Percentiles rank a stretch among this genome's conserved stretches.
phyloP scores from a whole-genome alignment of 164 flowering plant genomes.

The Amborella trichopoda region DNA sequence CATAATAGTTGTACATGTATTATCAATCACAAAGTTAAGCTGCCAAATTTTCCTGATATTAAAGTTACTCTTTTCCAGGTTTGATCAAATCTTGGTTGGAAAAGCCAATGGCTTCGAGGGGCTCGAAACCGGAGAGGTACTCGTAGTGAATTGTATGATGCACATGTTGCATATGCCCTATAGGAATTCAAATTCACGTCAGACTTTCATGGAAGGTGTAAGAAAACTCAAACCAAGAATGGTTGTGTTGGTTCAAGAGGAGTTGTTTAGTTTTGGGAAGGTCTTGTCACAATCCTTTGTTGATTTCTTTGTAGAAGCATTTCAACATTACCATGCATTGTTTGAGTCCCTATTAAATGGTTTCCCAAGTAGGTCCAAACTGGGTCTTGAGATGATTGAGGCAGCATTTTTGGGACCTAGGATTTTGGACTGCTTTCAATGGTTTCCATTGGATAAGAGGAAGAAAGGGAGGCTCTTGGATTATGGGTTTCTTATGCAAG shows the following conservation, averaged over 20 bases:
- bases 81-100: constrained; percentile 12
- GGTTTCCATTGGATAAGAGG: constrained; percentile 8
- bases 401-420: constrained; percentile 15
- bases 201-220: constrained; percentile 16
- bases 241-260: constrained; percentile 24
- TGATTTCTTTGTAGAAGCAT: constrained; percentile 25
- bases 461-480: constrained; percentile 9
- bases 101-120: constrained; percentile 16
- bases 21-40: no score
- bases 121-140: constrained; percentile 6
- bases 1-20: no score
- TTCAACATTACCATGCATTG: constrained; percentile 23
- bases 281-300: constrained; percentile 16
- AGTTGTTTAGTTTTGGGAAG: constrained; percentile 13
- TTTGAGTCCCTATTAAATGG: constrained; percentile 16
- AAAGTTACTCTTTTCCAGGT: no score
- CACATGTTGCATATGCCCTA: constrained; percentile 17
- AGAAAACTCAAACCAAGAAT: constrained; percentile 16
- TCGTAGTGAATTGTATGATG: constrained; percentile 26
- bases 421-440: constrained; percentile 13
- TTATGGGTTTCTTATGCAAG: constrained; percentile 10
- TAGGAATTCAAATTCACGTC: constrained; percentile 9
- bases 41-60: no score
- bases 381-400: constrained; percentile 12
- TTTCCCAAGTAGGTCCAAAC: constrained; percentile 6